These are phyloP conservation scores for Stellera chamaejasme DNA, from an alignment of 345 rosid genomes.

Conservation along the genomic window DNA sequence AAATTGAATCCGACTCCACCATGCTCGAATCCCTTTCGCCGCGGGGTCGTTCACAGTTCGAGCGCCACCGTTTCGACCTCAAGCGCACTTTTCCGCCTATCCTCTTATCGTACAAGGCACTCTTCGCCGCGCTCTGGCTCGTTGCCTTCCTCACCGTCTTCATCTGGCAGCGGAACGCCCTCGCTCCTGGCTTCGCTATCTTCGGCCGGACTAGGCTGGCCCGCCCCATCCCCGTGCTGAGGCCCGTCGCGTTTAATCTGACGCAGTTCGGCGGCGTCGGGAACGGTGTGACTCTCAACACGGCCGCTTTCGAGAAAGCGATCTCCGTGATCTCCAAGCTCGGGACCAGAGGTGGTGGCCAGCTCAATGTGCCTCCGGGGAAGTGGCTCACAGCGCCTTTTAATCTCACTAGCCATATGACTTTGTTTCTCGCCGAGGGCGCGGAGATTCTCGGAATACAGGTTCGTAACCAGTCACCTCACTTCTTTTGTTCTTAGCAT, in stretches of 20 bases:
- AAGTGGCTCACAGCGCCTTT: constrained; percentile 95
- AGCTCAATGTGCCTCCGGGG: constrained; percentile 94
- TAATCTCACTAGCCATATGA: constrained; percentile 90
- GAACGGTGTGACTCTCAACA: constrained; percentile 71
- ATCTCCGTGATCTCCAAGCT: constrained; percentile 65
- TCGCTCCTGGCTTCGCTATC: constrained; percentile 31
- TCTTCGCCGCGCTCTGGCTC: constrained; percentile 75
- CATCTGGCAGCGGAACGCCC: constrained; percentile 62
- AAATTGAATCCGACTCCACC: not conserved
- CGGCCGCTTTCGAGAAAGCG: constrained; percentile 92
- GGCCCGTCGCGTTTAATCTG: constrained; percentile 65
- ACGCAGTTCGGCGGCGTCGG: constrained; percentile 92
- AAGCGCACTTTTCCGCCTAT: constrained; percentile 48
- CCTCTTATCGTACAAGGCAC: constrained; percentile 61
- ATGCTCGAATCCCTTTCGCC: constrained; percentile 9
- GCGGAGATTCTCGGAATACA: constrained; percentile 74
- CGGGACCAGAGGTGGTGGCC: constrained; percentile 66
- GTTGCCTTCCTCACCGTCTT: constrained; percentile 73
- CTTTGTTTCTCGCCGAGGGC: constrained; percentile 81
- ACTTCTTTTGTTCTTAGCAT: not conserved
- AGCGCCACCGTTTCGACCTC: constrained; percentile 42
- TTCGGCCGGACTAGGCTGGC: constrained; percentile 29
- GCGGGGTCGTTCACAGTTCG: constrained; percentile 39
- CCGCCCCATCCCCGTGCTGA: constrained; percentile 42
- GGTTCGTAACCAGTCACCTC: constrained; percentile 28